Base-by-base conservation (phyloP, 179 eudicot species). In the Beta corolliflora region DNA sequence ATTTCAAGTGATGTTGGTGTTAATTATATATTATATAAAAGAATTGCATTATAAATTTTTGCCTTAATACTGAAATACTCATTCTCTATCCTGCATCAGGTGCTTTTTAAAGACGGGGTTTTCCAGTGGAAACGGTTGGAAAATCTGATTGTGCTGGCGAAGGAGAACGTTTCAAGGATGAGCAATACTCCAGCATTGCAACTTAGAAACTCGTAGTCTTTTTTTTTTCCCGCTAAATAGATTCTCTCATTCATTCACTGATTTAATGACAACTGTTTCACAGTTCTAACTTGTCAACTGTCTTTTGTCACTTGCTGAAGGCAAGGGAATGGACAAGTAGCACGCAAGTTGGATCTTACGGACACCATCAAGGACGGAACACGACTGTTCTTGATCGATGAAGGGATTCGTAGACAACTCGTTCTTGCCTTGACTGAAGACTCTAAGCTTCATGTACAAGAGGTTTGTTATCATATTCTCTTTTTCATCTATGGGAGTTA, bases 111-210 rank as follows among this genome's bases (percentile, higher is more conserved):
- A 89, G 97, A 89, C 71, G 98, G 97, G 41, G 85, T 91, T 78
- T 97, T 97, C 83, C 99, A 97, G 83, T 97, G 99, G 98, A 97
- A 97, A 84, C 86, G 99, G 68, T 93, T 97, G 75, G 97, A 97
- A 85, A 97, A 97, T 82, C 89, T 97, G 76, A 97, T 97, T 80
- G 88, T 88, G 77, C 82, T 97, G 79, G 99, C 98, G 45, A 97
- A 97, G 89, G 98, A 97, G 86, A 92, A 97, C 76, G 99, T 94
- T 69, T 81, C 88, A 79, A 97, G 82, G 90, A 93, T 97, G 99
- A 93, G 94, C 88, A 92, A 81, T 88, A 94, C 94, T 81, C 98
- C 98, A 81, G 97, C 98, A 79, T 77, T 92, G 83, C 92, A 90
- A 89, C 88, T 81, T 64, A 89, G 89, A 55, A 83, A 86, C 85